Base-by-base conservation (phyloP, 257 asterid species). In the Solanum sitiens region DNA sequence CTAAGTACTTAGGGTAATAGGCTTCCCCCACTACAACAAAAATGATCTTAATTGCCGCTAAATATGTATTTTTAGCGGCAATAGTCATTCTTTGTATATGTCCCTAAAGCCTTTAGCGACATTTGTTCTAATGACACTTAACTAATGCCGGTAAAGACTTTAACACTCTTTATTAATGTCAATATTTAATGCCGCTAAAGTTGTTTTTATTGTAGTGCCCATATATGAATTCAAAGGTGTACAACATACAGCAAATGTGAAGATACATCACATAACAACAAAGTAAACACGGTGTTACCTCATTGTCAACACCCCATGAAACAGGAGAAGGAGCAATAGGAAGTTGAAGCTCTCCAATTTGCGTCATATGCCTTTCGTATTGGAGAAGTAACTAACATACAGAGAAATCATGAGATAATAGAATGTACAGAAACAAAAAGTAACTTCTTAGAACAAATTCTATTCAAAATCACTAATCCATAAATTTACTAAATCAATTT, bases 341-440 rank as follows among this genome's bases (percentile, higher is more conserved):
- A 88, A 97, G 95, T 89, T 94, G 96, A 87, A 97, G 94, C 86
- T 92, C 98, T 23, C 98, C 95, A 53, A 87, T 93, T 87, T 91
- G 98, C 88, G 87, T 91, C 93, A 90, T 93, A 74, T 93, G 92
- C 91, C 92, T 93, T 90, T 97, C 99, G 88, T 92, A 97, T 86
- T 95, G 98, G 63, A 95, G 91, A 89, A 95, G 95, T 50, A 98
- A 92, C 99, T 95, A 84, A 47, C 76, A 92, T 88, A 42, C 47
- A 88, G 37, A 33, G 33, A 83, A 18, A 86, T 47, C 68, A 87
- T 10, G 18, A 45, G 86, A 63, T 32, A 37, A 84, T 40, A 39
- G 39, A 42, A 61, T 44, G 40, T 70, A 44, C 32, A 14, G 70
- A 70, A 61, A 86, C 44, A 56, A 72, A 72, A 72, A 18, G 27